Conservation (phyloP, 2,329 filamentous ascomycete genomes). For the Phialemoniopsis sp. region DNA sequence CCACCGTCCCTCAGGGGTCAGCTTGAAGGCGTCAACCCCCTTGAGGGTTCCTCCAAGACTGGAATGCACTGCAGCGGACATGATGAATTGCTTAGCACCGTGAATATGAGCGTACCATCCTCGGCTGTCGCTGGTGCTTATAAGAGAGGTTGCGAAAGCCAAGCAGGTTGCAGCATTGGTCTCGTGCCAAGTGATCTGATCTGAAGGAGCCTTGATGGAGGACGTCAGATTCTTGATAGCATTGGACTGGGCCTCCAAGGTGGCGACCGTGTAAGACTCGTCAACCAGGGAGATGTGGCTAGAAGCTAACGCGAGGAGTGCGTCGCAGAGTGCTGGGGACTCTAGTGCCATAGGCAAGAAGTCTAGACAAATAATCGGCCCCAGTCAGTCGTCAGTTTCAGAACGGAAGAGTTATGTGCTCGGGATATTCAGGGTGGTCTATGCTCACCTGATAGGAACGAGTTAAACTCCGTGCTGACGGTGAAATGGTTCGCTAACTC, state of each 20-base stretch:
- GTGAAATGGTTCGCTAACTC: neutral
- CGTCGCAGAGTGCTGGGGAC: constrained; percentile 8
- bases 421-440: neutral
- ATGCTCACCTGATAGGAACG: neutral
- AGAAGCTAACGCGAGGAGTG: constrained; percentile 7
- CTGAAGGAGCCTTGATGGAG: constrained; percentile 4
- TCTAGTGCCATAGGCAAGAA: constrained; percentile 13
- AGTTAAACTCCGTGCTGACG: neutral
- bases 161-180: constrained; percentile 8
- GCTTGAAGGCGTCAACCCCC: constrained; percentile 7
- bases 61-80: constrained; percentile 1
- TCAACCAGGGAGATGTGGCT: constrained; percentile 8
- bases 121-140: constrained; percentile 3
- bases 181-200: constrained; percentile 7
- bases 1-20: constrained; percentile 9
- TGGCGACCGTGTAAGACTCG: constrained; percentile 2
- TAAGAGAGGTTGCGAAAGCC: constrained; percentile 7
- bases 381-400: too few relatives aligned
- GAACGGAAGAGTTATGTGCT: too few relatives aligned
- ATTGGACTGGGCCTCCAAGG: constrained; percentile 5
- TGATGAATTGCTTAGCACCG: constrained; percentile 9
- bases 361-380: neutral
- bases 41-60: constrained; percentile 1
- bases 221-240: constrained; percentile 6
- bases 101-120: constrained; percentile 9